These are phyloP conservation scores for Fusarium albidum DNA, from an alignment of 2,329 filamentous ascomycete species.

Conservation along the genomic window DNA sequence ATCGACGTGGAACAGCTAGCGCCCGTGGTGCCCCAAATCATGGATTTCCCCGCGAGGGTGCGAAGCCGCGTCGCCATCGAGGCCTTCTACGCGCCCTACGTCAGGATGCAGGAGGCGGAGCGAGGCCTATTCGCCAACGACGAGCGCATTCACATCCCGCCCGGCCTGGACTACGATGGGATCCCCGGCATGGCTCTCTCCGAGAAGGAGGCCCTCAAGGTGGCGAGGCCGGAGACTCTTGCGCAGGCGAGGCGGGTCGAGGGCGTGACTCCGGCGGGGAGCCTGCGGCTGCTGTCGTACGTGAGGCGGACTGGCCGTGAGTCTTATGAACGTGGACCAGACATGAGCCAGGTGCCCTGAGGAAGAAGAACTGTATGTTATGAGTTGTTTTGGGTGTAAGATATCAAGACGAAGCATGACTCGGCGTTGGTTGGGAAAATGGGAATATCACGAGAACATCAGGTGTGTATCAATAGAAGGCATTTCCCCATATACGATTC, in stretches of 20 bases:
- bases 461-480: background rate
- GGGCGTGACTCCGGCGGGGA: conserved; percentile 72
- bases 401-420: conserved; percentile 8
- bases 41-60: conserved; percentile 64
- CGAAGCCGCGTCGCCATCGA: conserved; percentile 80
- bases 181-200: conserved; percentile 81
- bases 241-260: conserved; percentile 90
- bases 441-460: background rate
- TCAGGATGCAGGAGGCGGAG: conserved; percentile 73
- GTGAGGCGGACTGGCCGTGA: conserved; percentile 53
- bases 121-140: conserved; percentile 77
- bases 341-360: conserved; percentile 7
- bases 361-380: background rate
- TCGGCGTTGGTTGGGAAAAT: conserved; percentile 9
- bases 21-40: conserved; percentile 64
- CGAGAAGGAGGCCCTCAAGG: conserved; percentile 75
- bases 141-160: conserved; percentile 76
- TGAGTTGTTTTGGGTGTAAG: background rate
- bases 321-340: background rate
- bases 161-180: conserved; percentile 77
- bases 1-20: conserved; percentile 62
- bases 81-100: conserved; percentile 86
- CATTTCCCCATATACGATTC: background rate
- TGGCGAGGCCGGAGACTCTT: conserved; percentile 81
- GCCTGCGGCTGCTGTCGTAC: conserved; percentile 67